Base-by-base conservation (phyloP, 805 yeast genomes). In the Hanseniaspora lachancei region DNA sequence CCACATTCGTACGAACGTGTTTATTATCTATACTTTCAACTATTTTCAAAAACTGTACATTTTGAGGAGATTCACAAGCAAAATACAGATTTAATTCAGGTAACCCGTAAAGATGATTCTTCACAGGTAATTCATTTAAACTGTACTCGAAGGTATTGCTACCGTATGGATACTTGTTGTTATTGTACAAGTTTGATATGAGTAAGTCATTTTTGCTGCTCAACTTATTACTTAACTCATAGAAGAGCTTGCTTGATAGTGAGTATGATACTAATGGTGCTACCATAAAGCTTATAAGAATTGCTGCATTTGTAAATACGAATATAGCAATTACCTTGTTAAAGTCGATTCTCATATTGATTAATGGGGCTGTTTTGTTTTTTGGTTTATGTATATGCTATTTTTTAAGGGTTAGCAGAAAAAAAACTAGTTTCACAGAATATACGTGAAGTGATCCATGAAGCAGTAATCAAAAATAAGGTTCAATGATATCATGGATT, bases 31-130 rank as follows among this genome's bases (percentile, higher is more conserved):
- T 4, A n/a, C n/a, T 27, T 27, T 53, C 56, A 18, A 21, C 16
- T 16, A 53, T 21, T 10, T 38, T 38, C 7, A 46, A 16, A 24
- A 35, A 39, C 13, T 46, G 41, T 12, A 46, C 56, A 16, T 20
- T 21, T 15, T 38, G 40, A 6, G 5, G n/a, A 9, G n/a, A 2
- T 32, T 38, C 46, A 39, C 49, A 53, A 20, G 38, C 56, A 39
- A 53, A 44, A 8, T 27, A 53, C 34, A 53, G 12, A 5, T 53
- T 42, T 10, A 53, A 24, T 10, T 27, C 24, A 5, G 56, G 56
- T 9, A 53, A 18, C 40, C 40, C 48, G 47, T 58, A 58, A 40
- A 51, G 51, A 44, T 48, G 47, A 20, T 50, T 49, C 9, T 29
- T 27, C 2, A 49, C 44, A 9, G 54, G 58, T 13, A 56, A 41